These are phyloP conservation scores for Carpinus fangiana DNA, from an alignment of 306 rosid species.

Conservation along the genomic window DNA sequence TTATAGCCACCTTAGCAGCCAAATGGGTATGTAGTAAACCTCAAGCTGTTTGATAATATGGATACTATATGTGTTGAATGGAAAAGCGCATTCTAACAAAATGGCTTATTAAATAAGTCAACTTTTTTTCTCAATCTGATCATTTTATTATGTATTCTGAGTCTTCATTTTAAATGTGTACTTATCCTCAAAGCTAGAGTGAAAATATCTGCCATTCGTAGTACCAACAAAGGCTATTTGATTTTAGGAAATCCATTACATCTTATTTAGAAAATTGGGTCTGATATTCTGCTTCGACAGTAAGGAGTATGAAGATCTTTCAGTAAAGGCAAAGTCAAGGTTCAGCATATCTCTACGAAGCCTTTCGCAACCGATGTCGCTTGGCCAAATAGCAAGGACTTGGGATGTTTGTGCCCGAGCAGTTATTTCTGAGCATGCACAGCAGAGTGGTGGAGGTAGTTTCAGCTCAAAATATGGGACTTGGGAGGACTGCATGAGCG, in stretches of 20 bases:
- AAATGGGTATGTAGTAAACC: background rate
- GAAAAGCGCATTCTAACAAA: background rate
- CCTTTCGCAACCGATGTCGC: conserved; percentile 83
- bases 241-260: conserved; percentile 8
- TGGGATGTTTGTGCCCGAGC: conserved; percentile 88
- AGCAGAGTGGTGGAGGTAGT: conserved; percentile 87
- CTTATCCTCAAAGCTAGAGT: background rate
- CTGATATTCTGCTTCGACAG: conserved; percentile 41
- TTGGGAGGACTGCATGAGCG: conserved; percentile 74
- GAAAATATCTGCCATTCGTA: background rate
- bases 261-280: conserved; percentile 27
- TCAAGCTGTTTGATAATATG: background rate
- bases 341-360: conserved; percentile 74
- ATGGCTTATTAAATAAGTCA: background rate
- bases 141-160: background rate
- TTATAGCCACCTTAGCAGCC: background rate
- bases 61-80: background rate
- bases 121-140: background rate
- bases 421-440: conserved; percentile 74
- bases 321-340: conserved; percentile 71
- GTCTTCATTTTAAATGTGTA: background rate
- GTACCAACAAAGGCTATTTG: background rate
- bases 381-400: conserved; percentile 69
- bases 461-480: conserved; percentile 87
- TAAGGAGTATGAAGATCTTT: conserved; percentile 76